phyloP scores from a whole-genome alignment of 495 filamentous ascomycete genomes.

The Penicillium longicatenatum region DNA sequence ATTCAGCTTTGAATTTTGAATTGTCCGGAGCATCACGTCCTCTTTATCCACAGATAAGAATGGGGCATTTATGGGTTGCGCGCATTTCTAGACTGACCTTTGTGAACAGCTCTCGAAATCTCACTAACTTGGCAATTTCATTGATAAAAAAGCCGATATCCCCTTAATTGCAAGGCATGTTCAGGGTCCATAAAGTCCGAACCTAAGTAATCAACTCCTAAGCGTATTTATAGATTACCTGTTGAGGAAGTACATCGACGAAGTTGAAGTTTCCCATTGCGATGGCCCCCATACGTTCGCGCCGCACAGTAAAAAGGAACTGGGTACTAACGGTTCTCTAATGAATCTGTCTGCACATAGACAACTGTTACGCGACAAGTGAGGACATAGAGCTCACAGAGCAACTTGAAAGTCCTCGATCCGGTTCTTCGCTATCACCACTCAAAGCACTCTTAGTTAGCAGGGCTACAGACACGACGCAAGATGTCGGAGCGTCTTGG shows the following conservation, averaged over 20 bases:
- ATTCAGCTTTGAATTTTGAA: no score
- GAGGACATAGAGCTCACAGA: background rate
- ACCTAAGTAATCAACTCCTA: no score
- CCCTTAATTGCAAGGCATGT: no score
- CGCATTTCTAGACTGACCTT: no score
- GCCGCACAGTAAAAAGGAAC: background rate
- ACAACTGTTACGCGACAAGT: background rate
- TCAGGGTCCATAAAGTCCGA: no score
- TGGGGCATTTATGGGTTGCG: no score
- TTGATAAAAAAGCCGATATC: no score
- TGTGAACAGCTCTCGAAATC: no score
- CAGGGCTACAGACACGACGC: background rate
- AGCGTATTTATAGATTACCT: background rate
- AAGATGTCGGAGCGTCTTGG: background rate
- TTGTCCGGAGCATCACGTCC: no score
- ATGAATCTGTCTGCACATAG: background rate
- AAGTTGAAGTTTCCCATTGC: background rate
- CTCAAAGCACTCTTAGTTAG: background rate
- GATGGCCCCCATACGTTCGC: background rate
- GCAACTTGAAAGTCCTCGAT: background rate
- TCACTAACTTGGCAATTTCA: no score
- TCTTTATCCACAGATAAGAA: no score
- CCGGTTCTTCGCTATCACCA: background rate
- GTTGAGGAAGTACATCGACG: background rate
- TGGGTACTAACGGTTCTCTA: background rate